phyloP scores from a whole-genome alignment of 2,329 filamentous ascomycete species.

The Pseudogymnoascus destructans region DNA sequence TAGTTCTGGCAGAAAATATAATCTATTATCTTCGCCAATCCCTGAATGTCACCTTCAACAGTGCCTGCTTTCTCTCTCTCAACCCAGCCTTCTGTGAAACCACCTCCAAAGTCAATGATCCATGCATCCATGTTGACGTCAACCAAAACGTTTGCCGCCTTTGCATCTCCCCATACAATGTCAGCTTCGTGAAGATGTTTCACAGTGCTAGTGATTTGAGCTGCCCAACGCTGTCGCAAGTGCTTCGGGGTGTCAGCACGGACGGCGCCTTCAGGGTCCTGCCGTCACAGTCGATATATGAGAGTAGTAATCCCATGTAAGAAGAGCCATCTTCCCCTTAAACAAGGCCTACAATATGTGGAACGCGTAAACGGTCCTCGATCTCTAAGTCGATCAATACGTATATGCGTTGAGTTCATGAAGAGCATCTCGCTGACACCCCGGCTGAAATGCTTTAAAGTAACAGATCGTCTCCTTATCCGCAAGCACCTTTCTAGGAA shows the following conservation, averaged over 20 bases:
- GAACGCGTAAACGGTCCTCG: slow-evolving; percentile 14
- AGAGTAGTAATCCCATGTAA: slow-evolving; percentile 17
- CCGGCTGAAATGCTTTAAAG: slow-evolving; percentile 12
- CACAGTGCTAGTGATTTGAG: slow-evolving; percentile 16
- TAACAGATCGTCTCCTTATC: slow-evolving; percentile 13
- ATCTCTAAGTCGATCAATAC: slow-evolving; percentile 14
- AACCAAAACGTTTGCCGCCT: slow-evolving; percentile 19
- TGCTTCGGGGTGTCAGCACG: slow-evolving; percentile 12
- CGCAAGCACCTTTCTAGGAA: slow-evolving; percentile 13
- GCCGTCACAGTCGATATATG: slow-evolving; percentile 16
- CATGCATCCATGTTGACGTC: slow-evolving; percentile 15
- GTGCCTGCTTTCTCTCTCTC: slow-evolving; percentile 15
- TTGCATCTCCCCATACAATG: slow-evolving; percentile 15
- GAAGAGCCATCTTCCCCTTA: slow-evolving; percentile 12
- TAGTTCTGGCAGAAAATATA: background rate
- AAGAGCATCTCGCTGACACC: slow-evolving; percentile 12
- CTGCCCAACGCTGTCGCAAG: slow-evolving; percentile 16
- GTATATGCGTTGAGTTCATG: slow-evolving; percentile 15
- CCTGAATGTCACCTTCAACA: slow-evolving; percentile 19
- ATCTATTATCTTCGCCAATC: slow-evolving; percentile 12
- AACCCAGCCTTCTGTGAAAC: slow-evolving; percentile 16
- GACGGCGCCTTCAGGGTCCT: slow-evolving; percentile 14
- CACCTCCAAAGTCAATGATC: slow-evolving; percentile 21
- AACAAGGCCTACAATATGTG: slow-evolving; percentile 14
- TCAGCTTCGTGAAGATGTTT: slow-evolving; percentile 14